Evolutionary conservation across 148 eudicot species (phyloP), one percentile per base, ranked within the genome.

Genomic region (Rhododendron griersonianum): DNA sequence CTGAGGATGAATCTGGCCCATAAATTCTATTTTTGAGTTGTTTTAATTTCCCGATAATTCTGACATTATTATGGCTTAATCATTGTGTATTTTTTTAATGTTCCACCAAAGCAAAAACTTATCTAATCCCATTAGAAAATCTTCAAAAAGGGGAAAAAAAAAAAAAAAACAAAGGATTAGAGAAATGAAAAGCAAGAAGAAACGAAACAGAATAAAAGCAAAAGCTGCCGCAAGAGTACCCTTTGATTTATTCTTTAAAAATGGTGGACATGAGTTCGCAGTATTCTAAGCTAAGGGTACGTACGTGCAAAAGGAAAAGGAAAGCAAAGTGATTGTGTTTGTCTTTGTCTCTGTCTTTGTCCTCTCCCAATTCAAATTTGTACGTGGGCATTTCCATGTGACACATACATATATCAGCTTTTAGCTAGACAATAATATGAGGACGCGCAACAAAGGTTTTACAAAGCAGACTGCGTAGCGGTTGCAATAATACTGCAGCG

Each of bases 231-330:
- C 84, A 37, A 53, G 85, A 85, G 30, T 30, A 87, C 81, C 86
- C 87, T 86, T 88, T 87, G 21, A 55, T 55, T 3, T 82, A 81
- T 82, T 84, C 87, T 85, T 87, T 75, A 78, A 84, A 89, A 89
- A 89, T 88, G 89, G 89, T 87, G 90, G 90, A 89, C 90, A 89
- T 88, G 87, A 78, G 87, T 51, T 87, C 87, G 89, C 90, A 79
- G 71, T 81, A 89, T 80, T 69, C 7, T 69, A 81, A 53, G 83
- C 67, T 41, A 82, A 85, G 85, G 69, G 90, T 85, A 87, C 90
- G 89, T 89, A 87, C 90, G 89, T 89, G 92, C 90, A 89, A 89
- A 87, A 90, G 84, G 18, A 81, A 87, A 83, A 33, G 63, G 30
- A 51, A 51, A 84, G 77, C 84, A 21, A 41, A 41, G 45, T 41